Percentiles rank a stretch among this genome's conserved stretches.
Conservation (phyloP, 1,139 yeast species). For the Scheffersomyces parashehatae region DNA sequence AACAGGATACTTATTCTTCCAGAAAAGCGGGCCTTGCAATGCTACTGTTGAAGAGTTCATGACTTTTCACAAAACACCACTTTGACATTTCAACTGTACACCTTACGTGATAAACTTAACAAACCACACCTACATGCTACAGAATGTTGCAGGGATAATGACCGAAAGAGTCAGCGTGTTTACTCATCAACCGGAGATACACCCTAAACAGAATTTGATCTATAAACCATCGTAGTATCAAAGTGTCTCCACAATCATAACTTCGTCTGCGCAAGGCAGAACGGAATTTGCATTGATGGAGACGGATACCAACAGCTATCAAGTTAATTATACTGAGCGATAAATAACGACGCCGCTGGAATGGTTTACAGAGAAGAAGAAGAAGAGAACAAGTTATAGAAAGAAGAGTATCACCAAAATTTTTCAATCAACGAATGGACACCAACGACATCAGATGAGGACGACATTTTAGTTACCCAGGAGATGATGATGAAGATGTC, state of each 20-base stretch:
- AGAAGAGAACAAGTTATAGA: neutral
- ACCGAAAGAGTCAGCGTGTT: constrained; percentile 44
- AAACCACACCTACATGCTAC: neutral
- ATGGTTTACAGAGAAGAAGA: constrained; percentile 19
- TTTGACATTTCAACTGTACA: too few relatives aligned
- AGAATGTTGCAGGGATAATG: constrained; percentile 44
- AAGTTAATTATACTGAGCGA: constrained; percentile 24
- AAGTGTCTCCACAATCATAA: constrained; percentile 5
- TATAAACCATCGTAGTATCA: constrained; percentile 21
- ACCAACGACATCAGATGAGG: neutral
- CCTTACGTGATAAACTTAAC: too few relatives aligned
- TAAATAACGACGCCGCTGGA: constrained; percentile 40
- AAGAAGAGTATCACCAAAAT: neutral
- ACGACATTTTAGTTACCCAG: neutral
- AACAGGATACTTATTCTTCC: too few relatives aligned
- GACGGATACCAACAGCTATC: constrained; percentile 30
- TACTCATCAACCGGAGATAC: constrained; percentile 52
- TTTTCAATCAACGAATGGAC: too few relatives aligned
- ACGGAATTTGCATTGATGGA: constrained; percentile 9
- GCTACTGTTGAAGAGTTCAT: too few relatives aligned
- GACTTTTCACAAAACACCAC: too few relatives aligned
- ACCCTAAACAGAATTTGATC: constrained; percentile 31
- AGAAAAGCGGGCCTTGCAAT: too few relatives aligned
- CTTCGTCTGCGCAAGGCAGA: constrained; percentile 8
- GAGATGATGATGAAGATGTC: too few relatives aligned